These are phyloP conservation scores for Ilyonectria destructans DNA, from an alignment of 2,329 filamentous ascomycete species.

Conservation along the genomic window DNA sequence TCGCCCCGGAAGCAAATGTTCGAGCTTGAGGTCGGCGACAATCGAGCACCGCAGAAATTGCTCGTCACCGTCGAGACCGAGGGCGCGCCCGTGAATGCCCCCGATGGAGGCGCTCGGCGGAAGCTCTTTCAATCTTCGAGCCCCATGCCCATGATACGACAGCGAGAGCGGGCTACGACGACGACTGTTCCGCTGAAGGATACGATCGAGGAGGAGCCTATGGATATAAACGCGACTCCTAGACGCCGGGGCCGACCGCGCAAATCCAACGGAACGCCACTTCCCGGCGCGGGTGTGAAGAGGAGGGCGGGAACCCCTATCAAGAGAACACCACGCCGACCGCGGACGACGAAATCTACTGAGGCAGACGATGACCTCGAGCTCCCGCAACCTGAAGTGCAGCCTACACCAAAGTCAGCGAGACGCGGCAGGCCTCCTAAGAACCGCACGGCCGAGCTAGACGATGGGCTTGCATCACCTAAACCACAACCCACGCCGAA, in stretches of 20 bases:
- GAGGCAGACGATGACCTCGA: constrained; percentile 41
- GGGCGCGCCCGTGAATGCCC: constrained; percentile 54
- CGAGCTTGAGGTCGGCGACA: constrained; percentile 70
- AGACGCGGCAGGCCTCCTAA: constrained; percentile 52
- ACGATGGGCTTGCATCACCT: constrained; percentile 42
- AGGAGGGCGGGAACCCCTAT: constrained; percentile 65
- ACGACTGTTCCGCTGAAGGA: constrained; percentile 69
- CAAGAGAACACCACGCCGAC: constrained; percentile 54
- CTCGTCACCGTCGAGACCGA: constrained; percentile 72
- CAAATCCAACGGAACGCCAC: constrained; percentile 68
- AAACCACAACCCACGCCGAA: constrained; percentile 53
- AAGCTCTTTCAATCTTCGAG: constrained; percentile 64
- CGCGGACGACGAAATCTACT: constrained; percentile 51
- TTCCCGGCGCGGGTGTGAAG: constrained; percentile 60
- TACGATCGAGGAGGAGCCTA: constrained; percentile 52
- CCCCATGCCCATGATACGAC: constrained; percentile 56
- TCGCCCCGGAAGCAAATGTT: constrained; percentile 73
- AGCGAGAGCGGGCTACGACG: constrained; percentile 61
- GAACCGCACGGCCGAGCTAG: constrained; percentile 41
- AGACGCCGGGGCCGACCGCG: constrained; percentile 64
- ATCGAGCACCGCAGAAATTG: constrained; percentile 66
- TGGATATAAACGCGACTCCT: constrained; percentile 57
- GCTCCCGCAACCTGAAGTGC: constrained; percentile 3
- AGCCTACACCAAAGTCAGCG: constrained; percentile 52
- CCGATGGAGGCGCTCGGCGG: constrained; percentile 55